These are phyloP conservation scores for Fusarium fujikuroi DNA, from an alignment of 2,329 filamentous ascomycete species.

Conservation along the genomic window DNA sequence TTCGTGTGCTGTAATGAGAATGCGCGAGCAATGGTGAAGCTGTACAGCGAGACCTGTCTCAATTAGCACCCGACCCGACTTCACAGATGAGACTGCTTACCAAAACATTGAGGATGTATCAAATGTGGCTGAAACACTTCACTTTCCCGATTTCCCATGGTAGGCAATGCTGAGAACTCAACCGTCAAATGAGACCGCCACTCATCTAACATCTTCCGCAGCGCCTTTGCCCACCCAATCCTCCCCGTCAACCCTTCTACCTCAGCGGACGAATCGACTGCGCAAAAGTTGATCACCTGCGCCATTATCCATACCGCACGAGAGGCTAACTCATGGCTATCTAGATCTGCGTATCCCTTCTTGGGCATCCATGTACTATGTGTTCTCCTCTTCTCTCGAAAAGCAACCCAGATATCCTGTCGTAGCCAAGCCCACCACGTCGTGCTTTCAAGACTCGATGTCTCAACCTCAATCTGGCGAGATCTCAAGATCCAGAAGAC, in stretches of 20 bases:
- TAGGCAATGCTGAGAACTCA: slow-evolving; percentile 55
- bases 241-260: slow-evolving; percentile 8
- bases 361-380: slow-evolving; percentile 69
- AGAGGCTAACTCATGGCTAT: slow-evolving; percentile 64
- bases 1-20: slow-evolving; percentile 51
- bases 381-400: slow-evolving; percentile 65
- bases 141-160: slow-evolving; percentile 25
- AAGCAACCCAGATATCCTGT: slow-evolving; percentile 74
- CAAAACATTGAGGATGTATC: slow-evolving; percentile 60
- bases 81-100: not conserved
- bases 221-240: slow-evolving; percentile 19
- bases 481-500: slow-evolving; percentile 75
- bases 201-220: slow-evolving; percentile 40
- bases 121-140: slow-evolving; percentile 58
- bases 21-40: slow-evolving; percentile 23
- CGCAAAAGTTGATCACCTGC: slow-evolving; percentile 66
- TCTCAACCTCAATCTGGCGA: slow-evolving; percentile 69
- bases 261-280: slow-evolving; percentile 1
- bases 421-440: slow-evolving; percentile 75
- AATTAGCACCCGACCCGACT: not conserved
- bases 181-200: slow-evolving; percentile 49
- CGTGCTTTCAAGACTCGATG: slow-evolving; percentile 64
- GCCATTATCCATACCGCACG: slow-evolving; percentile 65
- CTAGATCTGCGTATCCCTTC: slow-evolving; percentile 58
- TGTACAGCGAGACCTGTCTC: slow-evolving; percentile 24